Evolutionary conservation across 2,329 filamentous ascomycete species (phyloP).

Genomic region (Colletotrichum tanaceti): DNA sequence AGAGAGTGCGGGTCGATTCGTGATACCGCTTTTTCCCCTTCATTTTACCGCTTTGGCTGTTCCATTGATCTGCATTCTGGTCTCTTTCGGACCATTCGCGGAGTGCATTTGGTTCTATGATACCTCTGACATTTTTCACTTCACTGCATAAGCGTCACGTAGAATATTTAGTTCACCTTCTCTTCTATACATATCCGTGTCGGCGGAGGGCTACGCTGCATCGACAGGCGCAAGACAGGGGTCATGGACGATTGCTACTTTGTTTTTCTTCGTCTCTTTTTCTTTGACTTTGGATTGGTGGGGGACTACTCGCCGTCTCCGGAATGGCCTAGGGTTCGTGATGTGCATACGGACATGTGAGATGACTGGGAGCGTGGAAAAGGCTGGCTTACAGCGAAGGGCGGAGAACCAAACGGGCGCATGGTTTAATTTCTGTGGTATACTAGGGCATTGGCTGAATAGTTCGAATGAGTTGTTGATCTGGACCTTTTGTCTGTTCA

Average conservation of each 20-base stretch:
- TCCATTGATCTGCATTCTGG: constrained; percentile 35
- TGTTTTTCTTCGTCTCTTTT: neutral
- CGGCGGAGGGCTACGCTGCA: constrained; percentile 24
- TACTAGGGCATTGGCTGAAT: constrained; percentile 22
- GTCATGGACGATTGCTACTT: constrained; percentile 24
- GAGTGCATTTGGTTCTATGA: constrained; percentile 41
- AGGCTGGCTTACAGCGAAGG: constrained; percentile 11
- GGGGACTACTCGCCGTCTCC: constrained; percentile 11
- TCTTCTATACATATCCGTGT: constrained; percentile 19
- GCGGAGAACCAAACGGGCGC: constrained; percentile 16
- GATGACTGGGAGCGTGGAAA: constrained; percentile 28
- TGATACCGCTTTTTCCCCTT: constrained; percentile 42
- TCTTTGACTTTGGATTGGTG: neutral
- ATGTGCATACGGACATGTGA: constrained; percentile 37
- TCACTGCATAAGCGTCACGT: constrained; percentile 40
- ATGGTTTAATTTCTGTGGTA: constrained; percentile 24
- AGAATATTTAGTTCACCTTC: constrained; percentile 31
- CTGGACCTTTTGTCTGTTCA: neutral
- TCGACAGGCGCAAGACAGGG: constrained; percentile 29
- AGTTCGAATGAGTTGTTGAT: constrained; percentile 30
- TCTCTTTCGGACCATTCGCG: constrained; percentile 23
- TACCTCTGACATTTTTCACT: constrained; percentile 38
- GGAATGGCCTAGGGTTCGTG: constrained; percentile 15
- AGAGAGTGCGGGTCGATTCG: constrained; percentile 64
- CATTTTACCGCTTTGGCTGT: constrained; percentile 22